These are phyloP conservation scores for Globisporangium cederbergense DNA, from an alignment of 352 stramenopile species.

Conservation along the genomic window DNA sequence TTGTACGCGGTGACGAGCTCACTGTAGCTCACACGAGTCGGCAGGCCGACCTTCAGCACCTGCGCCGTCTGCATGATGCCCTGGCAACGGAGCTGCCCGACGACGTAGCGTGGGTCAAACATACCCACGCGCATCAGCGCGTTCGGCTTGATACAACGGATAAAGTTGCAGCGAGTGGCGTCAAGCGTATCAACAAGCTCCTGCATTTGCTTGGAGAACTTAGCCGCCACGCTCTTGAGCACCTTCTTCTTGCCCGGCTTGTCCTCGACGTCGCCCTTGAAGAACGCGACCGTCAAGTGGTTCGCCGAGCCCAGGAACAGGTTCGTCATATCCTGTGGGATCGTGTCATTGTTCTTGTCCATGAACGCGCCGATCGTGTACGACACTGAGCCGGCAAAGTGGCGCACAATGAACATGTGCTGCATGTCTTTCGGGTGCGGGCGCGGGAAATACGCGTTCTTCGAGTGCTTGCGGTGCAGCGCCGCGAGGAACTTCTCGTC, in stretches of 20 bases:
- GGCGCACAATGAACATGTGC: constrained; percentile 86
- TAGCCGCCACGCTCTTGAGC: constrained; percentile 61
- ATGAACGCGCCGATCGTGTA: constrained; percentile 90
- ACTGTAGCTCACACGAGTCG: constrained; percentile 75
- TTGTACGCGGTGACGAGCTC: constrained; percentile 71
- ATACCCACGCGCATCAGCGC: constrained; percentile 61
- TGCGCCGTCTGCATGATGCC: constrained; percentile 87
- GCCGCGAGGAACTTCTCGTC: constrained; percentile 85
- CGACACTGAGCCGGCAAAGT: constrained; percentile 87
- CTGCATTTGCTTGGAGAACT: constrained; percentile 79
- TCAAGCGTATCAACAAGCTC: constrained; percentile 78
- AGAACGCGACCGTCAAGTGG: constrained; percentile 59
- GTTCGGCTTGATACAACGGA: constrained; percentile 90
- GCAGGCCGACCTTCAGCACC: constrained; percentile 82
- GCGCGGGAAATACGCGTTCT: constrained; percentile 82
- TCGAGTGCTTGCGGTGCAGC: constrained; percentile 82
- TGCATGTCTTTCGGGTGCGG: constrained; percentile 89
- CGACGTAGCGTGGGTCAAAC: constrained; percentile 80
- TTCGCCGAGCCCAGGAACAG: constrained; percentile 76
- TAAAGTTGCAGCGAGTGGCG: constrained; percentile 85
- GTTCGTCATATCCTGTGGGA: constrained; percentile 80
- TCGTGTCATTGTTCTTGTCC: constrained; percentile 91
- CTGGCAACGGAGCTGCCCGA: constrained; percentile 80
- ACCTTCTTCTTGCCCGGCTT: constrained; percentile 75
- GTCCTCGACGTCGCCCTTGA: constrained; percentile 58